Base-by-base conservation (phyloP, 2,329 filamentous ascomycete genomes). In the Penicillium sp. region DNA sequence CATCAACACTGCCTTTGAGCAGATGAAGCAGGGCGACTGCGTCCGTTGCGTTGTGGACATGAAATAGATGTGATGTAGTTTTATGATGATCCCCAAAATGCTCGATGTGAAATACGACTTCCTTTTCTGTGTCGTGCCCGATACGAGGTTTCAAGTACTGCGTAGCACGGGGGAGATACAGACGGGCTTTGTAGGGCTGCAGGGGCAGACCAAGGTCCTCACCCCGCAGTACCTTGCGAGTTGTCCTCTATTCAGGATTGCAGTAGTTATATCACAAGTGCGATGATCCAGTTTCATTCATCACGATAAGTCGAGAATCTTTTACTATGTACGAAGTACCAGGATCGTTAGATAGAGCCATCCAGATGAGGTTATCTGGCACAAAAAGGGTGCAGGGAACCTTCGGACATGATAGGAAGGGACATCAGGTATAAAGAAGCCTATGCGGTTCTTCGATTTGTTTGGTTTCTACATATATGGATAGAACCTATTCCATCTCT, bases 1-100 rank as follows among this genome's bases (percentile, higher is more conserved):
- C 63, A 95, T 98, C 72, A 97, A 97, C 78, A 76, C 78, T 42
- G 91, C 89, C 16, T 98, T 95, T 64, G 81, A 89, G 56, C 82
- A 86, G 60, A 98, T 98, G 93, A 94, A 96, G 79, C 79, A 83
- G 50, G 93, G 93, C 49, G 90, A 97, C 72, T 98, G 93, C 74
- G 96, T 98, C 65, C 87, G 93, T 56, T 95, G 89, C 59, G 93
- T 97, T 8, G 86, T 96, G 44, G 82, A 84, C 54, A 81, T 82
- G 79, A 54, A 59, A 54, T 59, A 58, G 24, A 47, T 36, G 35
- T 49, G 46, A 45, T 44, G 24, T 37, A 32, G 32, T 44, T 44
- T 29, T 38, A 2, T 32, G 46, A 42, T 24, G 46, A 47, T 41
- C 23, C 37, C 39, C 20, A 54, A 59, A 58, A 58, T 42, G 29